Conservation (phyloP, 441 rosid species). For the Theobroma grandiflorum region DNA sequence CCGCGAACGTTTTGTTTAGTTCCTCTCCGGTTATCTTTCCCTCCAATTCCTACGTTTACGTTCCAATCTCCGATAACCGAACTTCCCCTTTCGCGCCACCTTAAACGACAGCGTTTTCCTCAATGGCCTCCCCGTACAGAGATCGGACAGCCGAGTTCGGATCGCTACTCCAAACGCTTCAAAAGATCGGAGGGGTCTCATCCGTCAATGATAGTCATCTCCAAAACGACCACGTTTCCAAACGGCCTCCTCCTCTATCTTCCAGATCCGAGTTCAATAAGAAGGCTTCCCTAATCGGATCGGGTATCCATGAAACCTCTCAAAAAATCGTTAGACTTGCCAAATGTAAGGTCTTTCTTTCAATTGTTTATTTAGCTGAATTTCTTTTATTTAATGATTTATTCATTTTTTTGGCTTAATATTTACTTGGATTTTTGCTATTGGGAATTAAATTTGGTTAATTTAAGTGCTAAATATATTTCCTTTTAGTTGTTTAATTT, state of each 20-base stretch:
- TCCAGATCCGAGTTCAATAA: slow-evolving; percentile 84
- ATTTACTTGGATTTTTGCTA: not conserved
- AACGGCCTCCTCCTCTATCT: slow-evolving; percentile 45
- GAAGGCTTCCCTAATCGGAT: slow-evolving; percentile 74
- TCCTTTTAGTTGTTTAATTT: not conserved
- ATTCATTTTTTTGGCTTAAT: not conserved
- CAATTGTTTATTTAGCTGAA: not conserved
- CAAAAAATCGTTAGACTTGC: slow-evolving; percentile 76
- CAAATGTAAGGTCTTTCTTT: slow-evolving; percentile 51
- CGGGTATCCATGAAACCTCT: slow-evolving; percentile 77
- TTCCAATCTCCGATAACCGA: slow-evolving; percentile 8
- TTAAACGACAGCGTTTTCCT: slow-evolving; percentile 1
- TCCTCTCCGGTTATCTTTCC: slow-evolving; percentile 3
- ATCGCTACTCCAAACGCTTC: slow-evolving; percentile 70
- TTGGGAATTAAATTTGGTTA: slow-evolving; percentile 4
- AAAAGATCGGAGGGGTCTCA: slow-evolving; percentile 64
- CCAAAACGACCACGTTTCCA: slow-evolving; percentile 33
- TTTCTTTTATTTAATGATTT: not conserved
- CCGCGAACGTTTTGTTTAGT: not conserved
- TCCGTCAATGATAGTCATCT: slow-evolving; percentile 35
- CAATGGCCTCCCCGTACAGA: slow-evolving; percentile 63
- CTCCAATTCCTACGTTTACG: not conserved
- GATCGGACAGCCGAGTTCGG: slow-evolving; percentile 92
- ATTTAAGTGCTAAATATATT: slow-evolving; percentile 16
- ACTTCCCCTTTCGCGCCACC: not conserved